These are phyloP conservation scores for Rhodotorula sp. DNA, from an alignment of 1,284 basidiomycete species.

Conservation along the genomic window DNA sequence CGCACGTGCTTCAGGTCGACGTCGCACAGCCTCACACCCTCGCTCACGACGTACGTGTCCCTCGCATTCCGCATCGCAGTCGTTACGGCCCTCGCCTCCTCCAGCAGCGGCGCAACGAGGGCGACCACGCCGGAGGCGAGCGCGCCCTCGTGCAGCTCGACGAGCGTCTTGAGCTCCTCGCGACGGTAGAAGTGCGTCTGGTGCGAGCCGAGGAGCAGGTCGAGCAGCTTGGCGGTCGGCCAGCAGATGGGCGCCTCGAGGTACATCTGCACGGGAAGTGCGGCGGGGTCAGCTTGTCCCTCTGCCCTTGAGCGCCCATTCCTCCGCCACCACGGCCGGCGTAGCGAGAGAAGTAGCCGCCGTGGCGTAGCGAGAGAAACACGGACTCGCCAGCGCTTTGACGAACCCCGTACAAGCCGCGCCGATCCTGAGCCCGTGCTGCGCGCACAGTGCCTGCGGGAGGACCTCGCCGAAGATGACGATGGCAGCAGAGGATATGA, in stretches of 20 bases:
- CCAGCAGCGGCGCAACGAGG: slow-evolving; percentile 70
- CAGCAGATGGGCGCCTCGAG: slow-evolving; percentile 49
- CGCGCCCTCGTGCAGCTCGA: slow-evolving; percentile 48
- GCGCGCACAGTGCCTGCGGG: slow-evolving; percentile 56
- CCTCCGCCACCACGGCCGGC: slow-evolving; percentile 53
- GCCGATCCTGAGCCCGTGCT: slow-evolving; percentile 57
- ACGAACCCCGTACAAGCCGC: slow-evolving; percentile 56
- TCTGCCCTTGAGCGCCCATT: no score
- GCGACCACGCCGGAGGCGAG: slow-evolving; percentile 55
- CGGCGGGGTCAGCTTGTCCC: slow-evolving; percentile 41
- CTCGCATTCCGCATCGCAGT: slow-evolving; percentile 48
- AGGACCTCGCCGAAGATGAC: slow-evolving; percentile 47
- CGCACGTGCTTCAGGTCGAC: slow-evolving; percentile 18
- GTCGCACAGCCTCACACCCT: slow-evolving; percentile 20
- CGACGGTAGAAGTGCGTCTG: slow-evolving; percentile 53
- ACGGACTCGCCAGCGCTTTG: slow-evolving; percentile 51
- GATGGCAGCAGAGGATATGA: slow-evolving; percentile 29
- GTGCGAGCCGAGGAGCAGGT: slow-evolving; percentile 56
- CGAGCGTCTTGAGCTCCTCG: slow-evolving; percentile 52
- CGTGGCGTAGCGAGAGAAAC: no score
- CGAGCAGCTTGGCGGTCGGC: slow-evolving; percentile 50
- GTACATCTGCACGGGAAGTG: slow-evolving; percentile 45
- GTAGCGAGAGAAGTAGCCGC: no score
- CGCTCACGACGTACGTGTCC: not conserved
- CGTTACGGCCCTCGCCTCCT: slow-evolving; percentile 46